These are phyloP conservation scores for Digitaria exilis DNA, from an alignment of 202 grass and related monocot genomes.

Conservation along the genomic window DNA sequence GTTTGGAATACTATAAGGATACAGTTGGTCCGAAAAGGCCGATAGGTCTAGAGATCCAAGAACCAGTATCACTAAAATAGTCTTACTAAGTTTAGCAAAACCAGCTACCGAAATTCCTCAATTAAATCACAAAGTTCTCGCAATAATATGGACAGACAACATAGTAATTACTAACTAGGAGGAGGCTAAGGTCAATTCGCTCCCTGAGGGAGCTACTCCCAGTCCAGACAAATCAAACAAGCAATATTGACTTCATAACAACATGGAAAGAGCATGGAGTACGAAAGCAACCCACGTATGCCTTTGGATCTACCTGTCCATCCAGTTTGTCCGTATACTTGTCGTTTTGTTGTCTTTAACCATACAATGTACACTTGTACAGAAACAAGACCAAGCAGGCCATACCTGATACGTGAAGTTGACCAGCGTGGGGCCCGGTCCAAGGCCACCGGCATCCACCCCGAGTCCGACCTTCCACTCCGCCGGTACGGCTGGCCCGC, in stretches of 20 bases:
- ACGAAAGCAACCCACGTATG: background rate
- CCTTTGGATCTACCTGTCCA: conserved; percentile 14
- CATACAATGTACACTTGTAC: background rate
- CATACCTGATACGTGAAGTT: conserved; percentile 90
- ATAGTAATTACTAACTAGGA: no score
- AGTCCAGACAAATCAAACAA: background rate
- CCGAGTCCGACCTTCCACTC: conserved; percentile 47
- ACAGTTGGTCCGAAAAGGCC: background rate
- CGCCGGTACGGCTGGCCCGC: conserved; percentile 51
- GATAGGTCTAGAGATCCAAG: conserved; percentile 5
- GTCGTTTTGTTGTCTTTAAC: conserved; percentile 18
- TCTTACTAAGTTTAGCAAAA: no score
- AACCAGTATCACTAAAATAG: no score
- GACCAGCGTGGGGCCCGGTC: conserved; percentile 66
- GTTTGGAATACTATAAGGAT: conserved; percentile 17
- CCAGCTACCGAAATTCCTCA: background rate
- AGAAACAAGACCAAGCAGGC: conserved; percentile 12
- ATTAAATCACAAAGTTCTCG: background rate
- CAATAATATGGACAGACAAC: conserved; percentile 3
- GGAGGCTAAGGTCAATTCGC: no score
- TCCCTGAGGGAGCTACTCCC: no score
- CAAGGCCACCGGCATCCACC: conserved; percentile 43
- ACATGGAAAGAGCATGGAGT: background rate
- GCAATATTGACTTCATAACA: background rate
- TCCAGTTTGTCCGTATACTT: background rate